Percentiles rank a stretch among this genome's conserved stretches.
Evolutionary conservation across 1,139 yeast species (phyloP).

Genomic region (Taiozyma sp.): DNA sequence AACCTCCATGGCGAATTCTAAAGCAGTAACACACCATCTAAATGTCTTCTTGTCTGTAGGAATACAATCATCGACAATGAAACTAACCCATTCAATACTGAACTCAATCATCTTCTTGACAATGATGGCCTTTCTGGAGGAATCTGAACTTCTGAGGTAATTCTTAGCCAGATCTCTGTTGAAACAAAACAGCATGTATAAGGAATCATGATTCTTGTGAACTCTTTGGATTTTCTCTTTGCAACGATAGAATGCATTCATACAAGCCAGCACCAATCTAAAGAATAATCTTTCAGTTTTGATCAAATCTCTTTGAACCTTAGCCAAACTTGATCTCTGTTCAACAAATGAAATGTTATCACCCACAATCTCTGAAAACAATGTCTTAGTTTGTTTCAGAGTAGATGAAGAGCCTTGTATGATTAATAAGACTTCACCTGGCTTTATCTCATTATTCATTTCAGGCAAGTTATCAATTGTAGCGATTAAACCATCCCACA

Average conservation of each 20-base stretch:
- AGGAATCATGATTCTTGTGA: slow-evolving; percentile 64
- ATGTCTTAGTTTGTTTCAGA: slow-evolving; percentile 38
- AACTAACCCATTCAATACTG: slow-evolving; percentile 88
- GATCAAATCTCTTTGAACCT: slow-evolving; percentile 71
- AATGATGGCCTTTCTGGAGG: slow-evolving; percentile 61
- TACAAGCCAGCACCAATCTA: slow-evolving; percentile 61
- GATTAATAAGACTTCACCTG: slow-evolving; percentile 69
- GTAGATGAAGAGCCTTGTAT: slow-evolving; percentile 57
- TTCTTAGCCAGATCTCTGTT: slow-evolving; percentile 82
- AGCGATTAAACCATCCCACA: slow-evolving; percentile 85
- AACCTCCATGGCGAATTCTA: slow-evolving; percentile 95
- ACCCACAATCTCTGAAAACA: slow-evolving; percentile 50
- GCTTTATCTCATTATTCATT: slow-evolving; percentile 40
- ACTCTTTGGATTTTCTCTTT: slow-evolving; percentile 43
- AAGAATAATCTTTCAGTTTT: slow-evolving; percentile 65
- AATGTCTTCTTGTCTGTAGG: slow-evolving; percentile 91
- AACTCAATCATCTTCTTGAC: slow-evolving; percentile 71
- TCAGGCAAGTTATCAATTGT: slow-evolving; percentile 43
- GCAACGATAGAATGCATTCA: slow-evolving; percentile 59
- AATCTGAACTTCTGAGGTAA: slow-evolving; percentile 61
- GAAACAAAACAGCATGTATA: slow-evolving; percentile 73
- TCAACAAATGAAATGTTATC: slow-evolving; percentile 48
- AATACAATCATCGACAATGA: slow-evolving; percentile 89
- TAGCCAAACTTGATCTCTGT: slow-evolving; percentile 66
- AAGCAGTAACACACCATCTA: slow-evolving; percentile 93